These are phyloP conservation scores for Macrolepiota albuminosa DNA, from an alignment of 768 basidiomycete genomes.

Conservation along the genomic window DNA sequence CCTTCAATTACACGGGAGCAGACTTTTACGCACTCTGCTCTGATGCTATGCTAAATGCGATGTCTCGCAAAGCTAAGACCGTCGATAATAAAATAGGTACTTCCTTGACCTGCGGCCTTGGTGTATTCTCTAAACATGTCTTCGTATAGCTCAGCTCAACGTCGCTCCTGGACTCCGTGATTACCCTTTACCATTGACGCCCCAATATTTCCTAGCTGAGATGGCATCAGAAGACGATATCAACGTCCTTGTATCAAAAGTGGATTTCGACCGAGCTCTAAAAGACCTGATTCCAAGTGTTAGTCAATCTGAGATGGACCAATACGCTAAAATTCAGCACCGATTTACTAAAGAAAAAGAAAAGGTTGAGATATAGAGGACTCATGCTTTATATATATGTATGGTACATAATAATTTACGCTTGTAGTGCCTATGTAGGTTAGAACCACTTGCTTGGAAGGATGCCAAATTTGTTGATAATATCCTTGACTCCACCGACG, in stretches of 20 bases:
- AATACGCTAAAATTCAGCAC: slow-evolving; percentile 70
- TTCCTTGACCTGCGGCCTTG: slow-evolving; percentile 12
- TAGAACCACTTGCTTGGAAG: slow-evolving; percentile 56
- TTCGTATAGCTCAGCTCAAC: slow-evolving; percentile 41
- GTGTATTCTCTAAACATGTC: background rate
- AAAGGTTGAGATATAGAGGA: background rate
- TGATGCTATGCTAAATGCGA: slow-evolving; percentile 93
- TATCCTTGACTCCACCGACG: slow-evolving; percentile 42
- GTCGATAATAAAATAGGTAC: slow-evolving; percentile 74
- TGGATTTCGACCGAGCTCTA: slow-evolving; percentile 78
- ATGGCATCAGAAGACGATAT: slow-evolving; percentile 68
- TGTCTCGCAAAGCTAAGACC: slow-evolving; percentile 80
- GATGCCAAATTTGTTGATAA: slow-evolving; percentile 54
- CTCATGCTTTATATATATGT: background rate
- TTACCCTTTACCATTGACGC: slow-evolving; percentile 68
- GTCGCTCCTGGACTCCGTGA: slow-evolving; percentile 30
- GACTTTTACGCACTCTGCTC: slow-evolving; percentile 98
- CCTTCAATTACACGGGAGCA: slow-evolving; percentile 94
- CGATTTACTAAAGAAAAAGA: slow-evolving; percentile 48
- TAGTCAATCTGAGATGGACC: slow-evolving; percentile 78
- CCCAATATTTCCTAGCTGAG: slow-evolving; percentile 88
- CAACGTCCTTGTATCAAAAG: slow-evolving; percentile 64
- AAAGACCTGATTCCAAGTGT: slow-evolving; percentile 73
- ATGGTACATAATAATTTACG: background rate
- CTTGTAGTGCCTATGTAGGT: slow-evolving; percentile 1